Percentiles rank a stretch among this genome's conserved stretches.
phyloP scores from a whole-genome alignment of 129 eudicot genomes.

The Flaveria trinervia region DNA sequence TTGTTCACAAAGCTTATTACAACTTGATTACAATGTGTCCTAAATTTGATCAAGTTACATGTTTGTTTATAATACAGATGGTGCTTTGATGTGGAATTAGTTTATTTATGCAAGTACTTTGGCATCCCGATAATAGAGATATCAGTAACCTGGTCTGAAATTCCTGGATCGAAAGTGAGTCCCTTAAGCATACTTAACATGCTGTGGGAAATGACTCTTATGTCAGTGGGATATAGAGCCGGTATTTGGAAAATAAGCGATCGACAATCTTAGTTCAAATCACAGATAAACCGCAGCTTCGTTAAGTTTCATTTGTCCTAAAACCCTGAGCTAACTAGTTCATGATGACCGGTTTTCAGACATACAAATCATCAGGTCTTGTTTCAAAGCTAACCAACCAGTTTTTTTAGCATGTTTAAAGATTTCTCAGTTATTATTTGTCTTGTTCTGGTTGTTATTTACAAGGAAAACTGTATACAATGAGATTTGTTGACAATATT shows the following conservation, averaged over 20 bases:
- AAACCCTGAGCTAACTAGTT: not conserved
- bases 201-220: slow-evolving; percentile 95
- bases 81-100: slow-evolving; percentile 95
- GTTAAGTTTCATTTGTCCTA: not conserved
- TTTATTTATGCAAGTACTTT: slow-evolving; percentile 79
- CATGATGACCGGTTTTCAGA: slow-evolving; percentile 11
- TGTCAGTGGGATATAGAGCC: slow-evolving; percentile 90
- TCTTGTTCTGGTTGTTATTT: not conserved
- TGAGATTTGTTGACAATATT: slow-evolving; percentile 25
- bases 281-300: slow-evolving; percentile 4
- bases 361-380: not conserved
- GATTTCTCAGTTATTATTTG: slow-evolving; percentile 13
- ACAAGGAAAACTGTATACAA: slow-evolving; percentile 19
- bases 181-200: slow-evolving; percentile 82
- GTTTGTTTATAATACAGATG: slow-evolving; percentile 56
- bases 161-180: slow-evolving; percentile 94
- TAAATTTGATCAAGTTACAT: not conserved
- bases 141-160: slow-evolving; percentile 89
- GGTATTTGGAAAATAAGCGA: slow-evolving; percentile 75
- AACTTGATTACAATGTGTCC: not conserved
- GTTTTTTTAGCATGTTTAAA: not conserved
- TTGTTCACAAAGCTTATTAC: not conserved
- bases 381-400: not conserved
- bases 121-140: slow-evolving; percentile 69
- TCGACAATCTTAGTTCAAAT: slow-evolving; percentile 28